Conservation (phyloP, 1,139 yeast species). For the Hansenula anomala region DNA sequence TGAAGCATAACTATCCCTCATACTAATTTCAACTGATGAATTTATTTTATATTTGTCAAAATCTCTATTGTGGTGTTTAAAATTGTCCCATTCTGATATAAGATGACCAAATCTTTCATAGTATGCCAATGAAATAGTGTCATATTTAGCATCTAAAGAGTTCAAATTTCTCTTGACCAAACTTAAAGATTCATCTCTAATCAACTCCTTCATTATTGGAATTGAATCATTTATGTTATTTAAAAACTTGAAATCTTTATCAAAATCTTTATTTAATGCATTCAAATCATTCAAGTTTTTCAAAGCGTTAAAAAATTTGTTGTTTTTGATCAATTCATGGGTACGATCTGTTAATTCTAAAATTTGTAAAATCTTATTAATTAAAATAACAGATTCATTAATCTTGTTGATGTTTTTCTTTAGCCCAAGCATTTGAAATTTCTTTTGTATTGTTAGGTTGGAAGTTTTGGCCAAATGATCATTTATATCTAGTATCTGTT, state of each 20-base stretch:
- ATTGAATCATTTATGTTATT: conserved; percentile 66
- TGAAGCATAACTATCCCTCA: conserved; percentile 46
- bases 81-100: conserved; percentile 52
- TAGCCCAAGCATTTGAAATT: conserved; percentile 47
- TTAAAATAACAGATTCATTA: conserved; percentile 55
- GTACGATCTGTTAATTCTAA: conserved; percentile 83
- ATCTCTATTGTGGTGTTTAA: conserved; percentile 34
- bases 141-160: conserved; percentile 56
- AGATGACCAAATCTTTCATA: conserved; percentile 52
- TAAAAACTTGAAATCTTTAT: conserved; percentile 73
- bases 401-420: conserved; percentile 59
- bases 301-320: conserved; percentile 81
- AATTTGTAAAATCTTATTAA: conserved; percentile 72
- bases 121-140: conserved; percentile 54
- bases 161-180: conserved; percentile 69
- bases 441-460: conserved; percentile 52
- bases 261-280: conserved; percentile 59
- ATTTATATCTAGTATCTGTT: conserved; percentile 47
- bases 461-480: conserved; percentile 59
- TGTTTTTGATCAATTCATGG: conserved; percentile 70
- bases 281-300: conserved; percentile 75
- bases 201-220: conserved; percentile 71
- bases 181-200: conserved; percentile 74
- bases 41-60: conserved; percentile 66
- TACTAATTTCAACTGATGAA: conserved; percentile 77